phyloP scores from a whole-genome alignment of 1,284 basidiomycete species.

The Leccinum solheimii region DNA sequence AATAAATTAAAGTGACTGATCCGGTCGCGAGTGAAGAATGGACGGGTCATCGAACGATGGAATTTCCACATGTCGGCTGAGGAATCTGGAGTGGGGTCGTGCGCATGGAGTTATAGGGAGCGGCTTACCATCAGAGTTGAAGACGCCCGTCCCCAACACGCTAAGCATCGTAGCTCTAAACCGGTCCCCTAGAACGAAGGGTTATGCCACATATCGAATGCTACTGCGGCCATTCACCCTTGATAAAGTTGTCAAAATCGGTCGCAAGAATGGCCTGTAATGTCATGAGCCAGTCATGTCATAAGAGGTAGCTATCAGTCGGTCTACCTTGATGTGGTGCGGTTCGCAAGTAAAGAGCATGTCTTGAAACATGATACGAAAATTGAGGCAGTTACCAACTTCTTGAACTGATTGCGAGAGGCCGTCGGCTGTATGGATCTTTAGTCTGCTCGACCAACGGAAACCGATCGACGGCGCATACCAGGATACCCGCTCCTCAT shows the following conservation, averaged over 20 bases:
- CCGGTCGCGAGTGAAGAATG: slow-evolving; percentile 51
- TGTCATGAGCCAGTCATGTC: neutral
- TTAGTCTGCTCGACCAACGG: neutral
- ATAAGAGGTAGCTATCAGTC: neutral
- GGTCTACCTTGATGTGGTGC: slow-evolving; percentile 24
- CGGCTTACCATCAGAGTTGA: slow-evolving; percentile 45
- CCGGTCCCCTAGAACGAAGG: slow-evolving; percentile 24
- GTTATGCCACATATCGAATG: slow-evolving; percentile 8
- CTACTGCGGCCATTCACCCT: slow-evolving; percentile 29
- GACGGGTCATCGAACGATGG: slow-evolving; percentile 51
- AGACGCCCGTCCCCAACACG: slow-evolving; percentile 45
- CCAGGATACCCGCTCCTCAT: slow-evolving; percentile 28
- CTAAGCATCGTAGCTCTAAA: slow-evolving; percentile 29
- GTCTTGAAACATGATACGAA: slow-evolving; percentile 26
- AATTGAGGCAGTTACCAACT: slow-evolving; percentile 20
- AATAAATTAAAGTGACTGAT: slow-evolving; percentile 51
- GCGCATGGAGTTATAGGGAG: slow-evolving; percentile 4
- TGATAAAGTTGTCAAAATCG: slow-evolving; percentile 38
- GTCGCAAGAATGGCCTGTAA: slow-evolving; percentile 33
- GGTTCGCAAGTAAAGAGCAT: slow-evolving; percentile 28
- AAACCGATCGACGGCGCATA: slow-evolving; percentile 5
- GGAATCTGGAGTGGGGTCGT: neutral
- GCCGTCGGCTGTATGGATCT: slow-evolving; percentile 10
- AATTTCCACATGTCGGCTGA: slow-evolving; percentile 44
- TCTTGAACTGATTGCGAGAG: slow-evolving; percentile 13